phyloP scores from a whole-genome alignment of 805 yeast species.

The Ogataea henricii region DNA sequence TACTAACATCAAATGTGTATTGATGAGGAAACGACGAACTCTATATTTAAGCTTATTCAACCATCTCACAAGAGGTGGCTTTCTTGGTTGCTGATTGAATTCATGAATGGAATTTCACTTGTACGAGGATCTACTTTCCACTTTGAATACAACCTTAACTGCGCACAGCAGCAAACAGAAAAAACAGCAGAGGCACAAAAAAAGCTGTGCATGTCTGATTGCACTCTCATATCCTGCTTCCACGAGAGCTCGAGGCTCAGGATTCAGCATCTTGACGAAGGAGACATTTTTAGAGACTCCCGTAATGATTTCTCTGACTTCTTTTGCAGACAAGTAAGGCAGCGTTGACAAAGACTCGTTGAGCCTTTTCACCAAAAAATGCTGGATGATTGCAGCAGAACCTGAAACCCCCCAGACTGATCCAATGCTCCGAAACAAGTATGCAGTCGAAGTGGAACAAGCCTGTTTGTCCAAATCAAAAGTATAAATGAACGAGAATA shows the following conservation, averaged over 20 bases:
- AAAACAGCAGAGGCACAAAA: conserved; percentile 10
- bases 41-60: no score
- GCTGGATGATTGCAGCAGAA: conserved; percentile 18
- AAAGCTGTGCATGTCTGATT: conserved; percentile 30
- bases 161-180: conserved; percentile 7
- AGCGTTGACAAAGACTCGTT: no score
- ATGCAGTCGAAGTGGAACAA: conserved; percentile 41
- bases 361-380: background rate
- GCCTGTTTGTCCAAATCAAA: conserved; percentile 38
- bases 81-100: no score
- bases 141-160: background rate
- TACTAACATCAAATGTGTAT: no score
- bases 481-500: conserved; percentile 40
- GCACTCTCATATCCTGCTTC: conserved; percentile 31
- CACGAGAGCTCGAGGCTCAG: conserved; percentile 24
- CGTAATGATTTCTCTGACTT: no score
- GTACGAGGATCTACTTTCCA: background rate
- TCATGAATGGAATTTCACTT: no score
- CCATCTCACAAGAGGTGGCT: no score
- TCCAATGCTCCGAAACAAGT: conserved; percentile 41
- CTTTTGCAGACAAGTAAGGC: no score
- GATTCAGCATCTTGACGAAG: background rate
- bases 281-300: no score
- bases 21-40: no score
- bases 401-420: conserved; percentile 44